phyloP scores from a whole-genome alignment of 1,284 basidiomycete genomes.

The Rhodotorula sp. region DNA sequence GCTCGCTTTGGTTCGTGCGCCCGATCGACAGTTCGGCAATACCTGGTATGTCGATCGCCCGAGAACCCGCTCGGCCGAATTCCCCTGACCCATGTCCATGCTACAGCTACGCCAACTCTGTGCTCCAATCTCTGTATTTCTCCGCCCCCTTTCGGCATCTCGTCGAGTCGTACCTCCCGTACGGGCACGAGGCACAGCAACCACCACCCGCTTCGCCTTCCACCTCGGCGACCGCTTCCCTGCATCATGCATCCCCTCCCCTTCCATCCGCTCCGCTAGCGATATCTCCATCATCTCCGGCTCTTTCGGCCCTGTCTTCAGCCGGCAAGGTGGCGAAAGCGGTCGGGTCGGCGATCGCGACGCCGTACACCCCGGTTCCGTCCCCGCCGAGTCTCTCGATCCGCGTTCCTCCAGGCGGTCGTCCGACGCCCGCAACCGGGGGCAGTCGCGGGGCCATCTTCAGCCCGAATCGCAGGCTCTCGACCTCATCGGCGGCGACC shows the following conservation, averaged over 20 bases:
- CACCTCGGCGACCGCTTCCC: background rate
- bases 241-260: background rate
- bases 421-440: slow-evolving; percentile 1
- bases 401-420: background rate
- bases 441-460: slow-evolving; percentile 16
- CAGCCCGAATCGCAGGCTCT: slow-evolving; percentile 7
- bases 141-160: slow-evolving; percentile 77
- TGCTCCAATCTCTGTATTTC: slow-evolving; percentile 91
- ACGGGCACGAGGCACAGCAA: slow-evolving; percentile 12
- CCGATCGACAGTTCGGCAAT: slow-evolving; percentile 66
- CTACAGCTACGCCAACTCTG: slow-evolving; percentile 90
- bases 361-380: slow-evolving; percentile 4
- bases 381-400: background rate
- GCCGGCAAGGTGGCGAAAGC: slow-evolving; percentile 2
- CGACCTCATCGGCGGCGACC: background rate
- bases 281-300: slow-evolving; percentile 7
- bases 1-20: background rate
- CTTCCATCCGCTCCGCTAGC: background rate
- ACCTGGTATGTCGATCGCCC: slow-evolving; percentile 61
- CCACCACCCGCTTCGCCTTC: slow-evolving; percentile 7
- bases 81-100: background rate
- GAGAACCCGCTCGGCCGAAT: background rate
- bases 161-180: slow-evolving; percentile 59
- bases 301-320: slow-evolving; percentile 5
- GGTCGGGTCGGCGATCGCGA: background rate